A percentile compares a stretch with the other conserved stretches of the same genome.
Conservation (phyloP, 768 basidiomycete genomes). For the Xerocomellus amylosporus region DNA sequence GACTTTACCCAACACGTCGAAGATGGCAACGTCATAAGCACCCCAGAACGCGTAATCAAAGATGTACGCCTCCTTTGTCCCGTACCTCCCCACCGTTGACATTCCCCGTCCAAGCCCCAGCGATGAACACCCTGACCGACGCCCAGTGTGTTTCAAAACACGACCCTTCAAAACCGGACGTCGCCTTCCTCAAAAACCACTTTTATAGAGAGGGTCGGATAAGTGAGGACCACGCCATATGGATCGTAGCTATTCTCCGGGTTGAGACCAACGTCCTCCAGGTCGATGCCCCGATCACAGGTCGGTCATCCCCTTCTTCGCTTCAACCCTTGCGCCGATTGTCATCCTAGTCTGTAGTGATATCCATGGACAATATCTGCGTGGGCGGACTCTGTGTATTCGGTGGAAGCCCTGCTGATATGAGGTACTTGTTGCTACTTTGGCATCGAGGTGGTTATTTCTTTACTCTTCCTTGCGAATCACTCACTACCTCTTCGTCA, state of each 20-base stretch:
- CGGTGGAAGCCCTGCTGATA: slow-evolving; percentile 91
- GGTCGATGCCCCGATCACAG: slow-evolving; percentile 97
- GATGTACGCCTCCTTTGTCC: slow-evolving; percentile 56
- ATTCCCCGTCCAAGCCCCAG: slow-evolving; percentile 72
- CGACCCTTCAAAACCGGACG: slow-evolving; percentile 88
- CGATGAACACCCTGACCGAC: slow-evolving; percentile 86
- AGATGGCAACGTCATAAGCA: slow-evolving; percentile 87
- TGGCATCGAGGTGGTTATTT: slow-evolving; percentile 72
- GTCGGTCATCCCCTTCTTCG: slow-evolving; percentile 38
- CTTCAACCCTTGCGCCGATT: neutral
- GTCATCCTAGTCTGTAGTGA: slow-evolving; percentile 82
- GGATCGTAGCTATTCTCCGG: slow-evolving; percentile 83
- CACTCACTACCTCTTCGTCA: slow-evolving; percentile 30
- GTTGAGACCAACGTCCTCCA: slow-evolving; percentile 87
- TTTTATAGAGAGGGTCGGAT: slow-evolving; percentile 95
- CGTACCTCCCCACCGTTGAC: slow-evolving; percentile 5
- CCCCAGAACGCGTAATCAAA: slow-evolving; percentile 94
- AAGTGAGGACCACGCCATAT: slow-evolving; percentile 92
- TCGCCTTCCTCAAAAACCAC: slow-evolving; percentile 97
- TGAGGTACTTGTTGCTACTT: slow-evolving; percentile 93
- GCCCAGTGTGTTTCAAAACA: slow-evolving; percentile 87
- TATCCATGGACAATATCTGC: slow-evolving; percentile 98
- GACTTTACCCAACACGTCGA: slow-evolving; percentile 96
- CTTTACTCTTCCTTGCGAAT: neutral
- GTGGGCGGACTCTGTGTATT: slow-evolving; percentile 27